A percentile compares a stretch with the other conserved stretches of the same genome.
Evolutionary conservation across 1,284 basidiomycete genomes (phyloP).

Genomic region (Coniferiporia weirii): DNA sequence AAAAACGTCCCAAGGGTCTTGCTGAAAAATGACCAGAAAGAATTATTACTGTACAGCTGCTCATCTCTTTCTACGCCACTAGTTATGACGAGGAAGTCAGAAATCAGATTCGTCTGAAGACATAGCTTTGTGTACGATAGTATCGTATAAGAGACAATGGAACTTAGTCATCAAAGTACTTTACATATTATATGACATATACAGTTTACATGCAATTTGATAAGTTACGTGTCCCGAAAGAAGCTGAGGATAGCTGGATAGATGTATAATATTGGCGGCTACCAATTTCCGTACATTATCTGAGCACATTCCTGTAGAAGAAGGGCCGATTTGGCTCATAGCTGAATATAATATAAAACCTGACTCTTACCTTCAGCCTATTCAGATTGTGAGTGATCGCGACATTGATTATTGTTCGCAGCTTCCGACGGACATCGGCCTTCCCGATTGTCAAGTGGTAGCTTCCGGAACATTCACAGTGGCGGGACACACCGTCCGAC

Average conservation of each 20-base stretch:
- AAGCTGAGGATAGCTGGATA: too few species aligned
- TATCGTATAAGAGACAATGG: too few species aligned
- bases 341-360: background rate
- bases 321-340: background rate
- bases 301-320: slow-evolving; percentile 22
- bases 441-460: slow-evolving; percentile 71
- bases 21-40: too few species aligned
- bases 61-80: too few species aligned
- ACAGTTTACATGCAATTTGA: too few species aligned
- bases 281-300: slow-evolving; percentile 21
- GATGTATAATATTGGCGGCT: background rate
- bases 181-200: too few species aligned
- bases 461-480: slow-evolving; percentile 85
- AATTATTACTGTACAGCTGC: too few species aligned
- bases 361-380: slow-evolving; percentile 54
- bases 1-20: background rate
- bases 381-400: slow-evolving; percentile 65
- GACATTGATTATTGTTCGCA: slow-evolving; percentile 79
- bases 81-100: too few species aligned
- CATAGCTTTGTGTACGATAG: too few species aligned
- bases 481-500: slow-evolving; percentile 79
- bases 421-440: slow-evolving; percentile 60
- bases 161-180: too few species aligned
- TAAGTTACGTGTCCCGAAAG: too few species aligned
- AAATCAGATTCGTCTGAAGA: too few species aligned